Evolutionary conservation across 768 basidiomycete species (phyloP).

Genomic region (Phallus indusiatus): DNA sequence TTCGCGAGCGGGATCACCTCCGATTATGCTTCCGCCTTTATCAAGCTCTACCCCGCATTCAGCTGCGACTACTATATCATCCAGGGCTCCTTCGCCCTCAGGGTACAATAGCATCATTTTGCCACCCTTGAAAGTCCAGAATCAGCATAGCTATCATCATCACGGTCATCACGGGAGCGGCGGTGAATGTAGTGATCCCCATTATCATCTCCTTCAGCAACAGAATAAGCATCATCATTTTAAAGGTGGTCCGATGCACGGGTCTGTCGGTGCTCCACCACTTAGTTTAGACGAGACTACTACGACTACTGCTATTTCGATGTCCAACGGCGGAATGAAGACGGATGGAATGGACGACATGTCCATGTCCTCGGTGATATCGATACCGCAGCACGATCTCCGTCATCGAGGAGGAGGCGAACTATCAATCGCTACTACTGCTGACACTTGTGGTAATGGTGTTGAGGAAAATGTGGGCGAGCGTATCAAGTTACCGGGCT

Average conservation of each 20-base stretch:
- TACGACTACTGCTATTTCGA: no score
- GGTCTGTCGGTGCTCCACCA: neutral
- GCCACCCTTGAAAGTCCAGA: conserved; percentile 4
- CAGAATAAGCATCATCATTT: neutral
- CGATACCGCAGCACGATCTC: neutral
- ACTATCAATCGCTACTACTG: neutral
- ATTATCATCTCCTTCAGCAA: neutral
- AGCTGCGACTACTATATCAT: neutral
- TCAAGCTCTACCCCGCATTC: conserved; percentile 23
- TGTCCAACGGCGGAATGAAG: no score
- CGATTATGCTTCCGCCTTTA: conserved; percentile 63
- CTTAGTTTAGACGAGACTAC: no score
- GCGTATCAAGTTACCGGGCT: conserved; percentile 5
- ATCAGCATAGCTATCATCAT: no score
- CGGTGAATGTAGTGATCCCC: no score
- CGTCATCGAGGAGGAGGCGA: neutral
- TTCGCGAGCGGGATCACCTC: conserved; percentile 59
- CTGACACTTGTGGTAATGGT: neutral
- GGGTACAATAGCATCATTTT: conserved; percentile 5
- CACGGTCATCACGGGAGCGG: no score
- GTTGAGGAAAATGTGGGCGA: neutral
- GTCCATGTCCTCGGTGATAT: no score
- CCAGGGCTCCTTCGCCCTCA: conserved; percentile 6
- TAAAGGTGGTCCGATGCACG: neutral
- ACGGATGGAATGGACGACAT: no score